Base-by-base conservation (phyloP, 768 basidiomycete genomes). In the Leccinum uliginosum region DNA sequence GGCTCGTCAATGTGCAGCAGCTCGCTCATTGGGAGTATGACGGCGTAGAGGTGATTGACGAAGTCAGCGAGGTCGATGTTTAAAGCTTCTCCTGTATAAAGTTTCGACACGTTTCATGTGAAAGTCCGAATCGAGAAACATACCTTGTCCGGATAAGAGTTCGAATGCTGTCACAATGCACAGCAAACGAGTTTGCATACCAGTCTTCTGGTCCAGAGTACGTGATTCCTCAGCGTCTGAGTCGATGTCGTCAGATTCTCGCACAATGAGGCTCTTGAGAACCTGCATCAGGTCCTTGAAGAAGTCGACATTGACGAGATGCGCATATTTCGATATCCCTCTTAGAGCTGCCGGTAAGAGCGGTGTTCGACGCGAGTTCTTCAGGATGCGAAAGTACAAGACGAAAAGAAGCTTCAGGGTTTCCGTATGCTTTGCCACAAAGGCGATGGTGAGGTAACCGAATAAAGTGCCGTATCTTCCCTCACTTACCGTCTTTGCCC, bases 141-240 rank as follows among this genome's bases (percentile, higher is more conserved):
- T 57, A 85, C 96, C 97, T 84, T 99, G 97, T 26, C 97, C 97
- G 12, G 91, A 90, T 43, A 98, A 82, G 49, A 99, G 83, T 67
- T 98, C 94, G 66, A 98, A 98, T n/a, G 96, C 97, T 40, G 97
- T 97, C 57, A 91, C 85, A 65, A 98, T 92, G 65, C 92, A 97
- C 59, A 87, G 75, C 57, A 99, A 76, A 62, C 82, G 83, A 62
- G 81, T 83, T 59, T 78, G 82, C 54, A 84, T 73, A 48, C 77
- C 72, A 44, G 65, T 67, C 45, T 69, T 73, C 55, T 79, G 76
- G 26, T 69, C 68, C 55, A 62, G 51, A 54, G 62, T 58, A 54
- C 66, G 67, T 54, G 54, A 62, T 57, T 62, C 69, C 26, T 69
- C 72, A 48, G 72, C 71, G 48, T 70, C 74, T 24, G 72, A 73